A percentile compares a stretch with the other conserved stretches of the same genome.
phyloP scores from a whole-genome alignment of 768 basidiomycete genomes.

The Leccinum subgranulosum region DNA sequence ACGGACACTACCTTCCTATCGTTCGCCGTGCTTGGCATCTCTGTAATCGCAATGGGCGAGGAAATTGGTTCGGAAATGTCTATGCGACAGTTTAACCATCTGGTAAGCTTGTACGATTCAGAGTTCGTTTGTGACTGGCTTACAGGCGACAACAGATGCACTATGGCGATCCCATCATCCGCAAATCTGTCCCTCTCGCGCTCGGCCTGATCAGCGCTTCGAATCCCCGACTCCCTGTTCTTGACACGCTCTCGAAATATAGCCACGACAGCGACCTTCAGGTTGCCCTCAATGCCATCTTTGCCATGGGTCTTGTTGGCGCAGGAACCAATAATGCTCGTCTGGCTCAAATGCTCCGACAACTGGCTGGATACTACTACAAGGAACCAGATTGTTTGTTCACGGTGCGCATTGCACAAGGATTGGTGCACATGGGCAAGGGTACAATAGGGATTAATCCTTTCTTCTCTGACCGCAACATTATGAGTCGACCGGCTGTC shows the following conservation, averaged over 20 bases:
- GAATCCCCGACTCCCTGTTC: conserved; percentile 90
- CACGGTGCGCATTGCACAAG: conserved; percentile 93
- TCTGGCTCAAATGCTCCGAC: conserved; percentile 95
- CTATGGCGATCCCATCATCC: conserved; percentile 91
- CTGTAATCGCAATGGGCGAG: conserved; percentile 96
- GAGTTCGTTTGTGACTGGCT: conserved; percentile 4
- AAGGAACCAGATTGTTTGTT: conserved; percentile 97
- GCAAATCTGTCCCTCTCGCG: conserved; percentile 91
- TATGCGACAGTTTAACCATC: conserved; percentile 94
- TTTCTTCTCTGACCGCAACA: conserved; percentile 89
- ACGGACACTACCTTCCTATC: conserved; percentile 83
- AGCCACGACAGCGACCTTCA: conserved; percentile 98
- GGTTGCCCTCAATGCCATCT: conserved; percentile 95
- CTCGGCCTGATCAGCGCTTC: conserved; percentile 94
- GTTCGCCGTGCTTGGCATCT: conserved; percentile 90
- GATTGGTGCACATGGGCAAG: conserved; percentile 99
- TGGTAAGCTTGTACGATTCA: conserved; percentile 49
- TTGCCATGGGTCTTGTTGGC: conserved; percentile 97
- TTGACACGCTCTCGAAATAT: conserved; percentile 98
- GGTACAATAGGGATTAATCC: conserved; percentile 96
- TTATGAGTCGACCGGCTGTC: conserved; percentile 86
- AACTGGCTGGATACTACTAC: conserved; percentile 96
- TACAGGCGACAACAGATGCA: conserved; percentile 73
- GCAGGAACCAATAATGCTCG: conserved; percentile 99
- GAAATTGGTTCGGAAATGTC: conserved; percentile 98